Evolutionary conservation across 179 eudicot genomes (phyloP).

Genomic region (Sideroxylon spinosum): DNA sequence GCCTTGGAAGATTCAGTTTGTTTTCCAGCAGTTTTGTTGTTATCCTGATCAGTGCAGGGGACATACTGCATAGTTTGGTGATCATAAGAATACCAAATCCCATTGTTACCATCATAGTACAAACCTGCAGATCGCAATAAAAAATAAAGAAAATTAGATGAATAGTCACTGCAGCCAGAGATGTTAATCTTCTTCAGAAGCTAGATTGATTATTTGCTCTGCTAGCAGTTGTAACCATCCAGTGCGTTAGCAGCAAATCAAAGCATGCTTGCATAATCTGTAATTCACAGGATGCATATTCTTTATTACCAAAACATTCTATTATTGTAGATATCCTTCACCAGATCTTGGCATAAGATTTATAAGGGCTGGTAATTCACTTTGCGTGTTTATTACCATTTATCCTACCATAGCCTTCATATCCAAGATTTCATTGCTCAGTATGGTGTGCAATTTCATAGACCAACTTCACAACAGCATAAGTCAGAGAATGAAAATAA

Average conservation of each 20-base stretch:
- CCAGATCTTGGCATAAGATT: neutral
- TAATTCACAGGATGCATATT: slow-evolving; percentile 1
- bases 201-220: no score
- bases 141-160: neutral
- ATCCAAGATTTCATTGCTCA: neutral
- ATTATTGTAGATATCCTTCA: neutral
- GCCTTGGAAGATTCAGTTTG: slow-evolving; percentile 54
- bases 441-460: neutral
- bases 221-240: neutral
- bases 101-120: slow-evolving; percentile 93
- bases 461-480: neutral
- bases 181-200: no score
- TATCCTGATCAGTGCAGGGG: slow-evolving; percentile 72
- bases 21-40: slow-evolving; percentile 41
- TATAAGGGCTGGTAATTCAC: neutral
- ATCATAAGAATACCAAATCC: slow-evolving; percentile 87
- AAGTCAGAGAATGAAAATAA: neutral
- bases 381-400: neutral
- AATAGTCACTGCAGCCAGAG: slow-evolving; percentile 2
- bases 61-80: slow-evolving; percentile 74
- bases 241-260: neutral
- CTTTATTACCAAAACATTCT: neutral
- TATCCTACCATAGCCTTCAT: neutral
- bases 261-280: neutral
- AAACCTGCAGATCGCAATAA: slow-evolving; percentile 48